Percentiles rank a stretch among this genome's conserved stretches.
phyloP scores from a whole-genome alignment of 257 asterid species.

The Nicotiana obtusifolia region DNA sequence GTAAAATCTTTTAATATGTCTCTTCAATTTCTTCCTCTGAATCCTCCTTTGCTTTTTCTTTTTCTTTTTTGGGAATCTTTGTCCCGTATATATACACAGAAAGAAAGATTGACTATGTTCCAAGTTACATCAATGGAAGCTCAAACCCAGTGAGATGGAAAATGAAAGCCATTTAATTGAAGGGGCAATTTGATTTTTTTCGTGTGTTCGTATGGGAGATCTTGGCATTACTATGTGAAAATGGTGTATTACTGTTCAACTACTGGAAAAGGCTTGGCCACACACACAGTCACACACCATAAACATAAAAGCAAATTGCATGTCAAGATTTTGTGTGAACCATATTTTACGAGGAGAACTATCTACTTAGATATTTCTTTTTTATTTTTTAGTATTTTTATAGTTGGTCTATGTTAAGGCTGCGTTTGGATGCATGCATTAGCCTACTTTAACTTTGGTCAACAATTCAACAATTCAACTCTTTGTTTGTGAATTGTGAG shows the following conservation, averaged over 20 bases:
- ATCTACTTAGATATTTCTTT: not conserved
- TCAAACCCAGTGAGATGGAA: not conserved
- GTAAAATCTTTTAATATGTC: not conserved
- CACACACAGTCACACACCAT: not conserved
- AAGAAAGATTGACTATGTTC: not conserved
- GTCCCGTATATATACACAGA: not conserved
- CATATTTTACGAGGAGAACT: conserved; percentile 14
- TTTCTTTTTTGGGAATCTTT: not conserved
- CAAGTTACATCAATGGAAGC: conserved; percentile 9
- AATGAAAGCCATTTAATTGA: conserved; percentile 10
- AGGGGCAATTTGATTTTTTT: conserved; percentile 16
- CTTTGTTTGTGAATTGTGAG: not conserved
- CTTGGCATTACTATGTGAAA: conserved; percentile 6
- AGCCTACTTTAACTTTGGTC: no score
- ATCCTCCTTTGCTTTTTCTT: not conserved
- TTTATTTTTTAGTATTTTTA: not conserved
- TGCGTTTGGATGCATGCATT: no score
- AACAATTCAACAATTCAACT: no score
- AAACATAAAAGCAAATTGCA: not conserved
- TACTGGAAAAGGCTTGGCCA: not conserved
- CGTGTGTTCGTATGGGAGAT: not conserved
- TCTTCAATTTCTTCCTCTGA: not conserved
- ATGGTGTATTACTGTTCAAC: not conserved
- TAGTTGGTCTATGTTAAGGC: not conserved
- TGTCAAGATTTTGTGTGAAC: conserved; percentile 30